Evolutionary conservation across 2,329 filamentous ascomycete species (phyloP), one percentile per base, ranked within the genome.

Genomic region (Colletotrichum chrysophilum): DNA sequence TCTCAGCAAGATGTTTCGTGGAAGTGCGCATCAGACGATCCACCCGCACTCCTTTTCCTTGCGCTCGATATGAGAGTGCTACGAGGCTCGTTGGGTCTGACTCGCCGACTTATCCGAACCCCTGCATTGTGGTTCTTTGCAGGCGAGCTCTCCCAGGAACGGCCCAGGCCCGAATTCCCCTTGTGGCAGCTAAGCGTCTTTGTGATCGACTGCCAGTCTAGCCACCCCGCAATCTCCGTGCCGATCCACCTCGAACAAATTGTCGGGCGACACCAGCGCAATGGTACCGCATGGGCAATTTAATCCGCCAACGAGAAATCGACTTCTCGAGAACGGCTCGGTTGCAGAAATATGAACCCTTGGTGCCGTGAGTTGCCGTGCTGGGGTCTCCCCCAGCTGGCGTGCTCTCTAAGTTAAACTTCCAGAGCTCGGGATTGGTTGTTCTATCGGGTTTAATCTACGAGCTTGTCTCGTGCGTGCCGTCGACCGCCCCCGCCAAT

Each of bases 241-340:
- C 16, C 36, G 32, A 55, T 58, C 32, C 38, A 58, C 52, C 38
- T 12, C 21, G 13, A 24, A 58, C 72, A 24, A 10, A 56, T 30
- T 52, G 36, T 30, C 24, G 24, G 30, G 21, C 38, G 52, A 32
- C 32, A 18, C 52, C 32, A 64, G 16, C 61, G 36, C 43, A 12
- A n/a, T 36, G 36, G 34, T 24, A 30, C 28, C 34, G 8, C 43
- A 52, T 21, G 66, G 67, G 21, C 26, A 30, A 75, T 65, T 75
- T 52, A 60, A 75, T 73, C 70, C 70, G 73, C 73, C 73, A 68
- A 75, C 55, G 64, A 61, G 73, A 55, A 24, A 34, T 34, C 52
- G 52, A 55, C 55, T 32, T 36, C 38, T 67, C 43, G 32, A 28
- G 48, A 68, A 30, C 32, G 34, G 56, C 56, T n/a, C 26, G 32